These are phyloP conservation scores for Verticillium albo-atrum DNA, from an alignment of 2,329 filamentous ascomycete genomes.

Conservation along the genomic window DNA sequence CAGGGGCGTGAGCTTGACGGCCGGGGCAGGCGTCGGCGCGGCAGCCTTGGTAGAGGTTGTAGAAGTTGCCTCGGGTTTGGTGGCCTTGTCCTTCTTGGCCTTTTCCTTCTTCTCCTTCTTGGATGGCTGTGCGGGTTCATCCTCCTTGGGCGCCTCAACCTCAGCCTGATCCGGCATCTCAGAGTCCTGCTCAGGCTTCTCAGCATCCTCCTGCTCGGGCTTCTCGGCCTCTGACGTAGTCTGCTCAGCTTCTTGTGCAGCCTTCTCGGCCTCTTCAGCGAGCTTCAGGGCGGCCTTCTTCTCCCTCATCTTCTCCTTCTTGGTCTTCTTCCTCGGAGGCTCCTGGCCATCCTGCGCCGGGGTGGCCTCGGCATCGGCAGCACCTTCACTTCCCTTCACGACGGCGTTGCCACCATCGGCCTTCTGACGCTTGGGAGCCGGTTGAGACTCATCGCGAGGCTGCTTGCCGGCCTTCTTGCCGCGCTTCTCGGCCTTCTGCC, in stretches of 20 bases:
- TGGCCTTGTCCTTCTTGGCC: conserved; percentile 11
- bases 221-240: conserved; percentile 45
- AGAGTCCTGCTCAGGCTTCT: neutral
- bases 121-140: conserved; percentile 72
- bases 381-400: conserved; percentile 18
- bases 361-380: conserved; percentile 16
- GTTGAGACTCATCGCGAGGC: conserved; percentile 2
- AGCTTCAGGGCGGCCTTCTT: conserved; percentile 13
- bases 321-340: conserved; percentile 21
- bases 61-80: conserved; percentile 39
- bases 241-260: neutral
- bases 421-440: conserved; percentile 6
- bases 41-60: conserved; percentile 22
- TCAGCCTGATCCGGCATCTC: conserved; percentile 26
- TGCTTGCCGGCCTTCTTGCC: conserved; percentile 13
- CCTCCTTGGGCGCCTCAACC: conserved; percentile 67
- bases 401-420: conserved; percentile 13
- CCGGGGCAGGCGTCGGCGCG: conserved; percentile 28
- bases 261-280: conserved; percentile 15
- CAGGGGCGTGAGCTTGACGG: conserved; percentile 75
- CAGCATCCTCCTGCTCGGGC: conserved; percentile 20
- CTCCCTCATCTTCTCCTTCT: conserved; percentile 31
- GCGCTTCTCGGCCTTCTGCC: conserved; percentile 23
- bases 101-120: conserved; percentile 59
- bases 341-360: conserved; percentile 19